Evolutionary conservation across 129 eudicot species (phyloP).

Genomic region (Lactuca saligna): DNA sequence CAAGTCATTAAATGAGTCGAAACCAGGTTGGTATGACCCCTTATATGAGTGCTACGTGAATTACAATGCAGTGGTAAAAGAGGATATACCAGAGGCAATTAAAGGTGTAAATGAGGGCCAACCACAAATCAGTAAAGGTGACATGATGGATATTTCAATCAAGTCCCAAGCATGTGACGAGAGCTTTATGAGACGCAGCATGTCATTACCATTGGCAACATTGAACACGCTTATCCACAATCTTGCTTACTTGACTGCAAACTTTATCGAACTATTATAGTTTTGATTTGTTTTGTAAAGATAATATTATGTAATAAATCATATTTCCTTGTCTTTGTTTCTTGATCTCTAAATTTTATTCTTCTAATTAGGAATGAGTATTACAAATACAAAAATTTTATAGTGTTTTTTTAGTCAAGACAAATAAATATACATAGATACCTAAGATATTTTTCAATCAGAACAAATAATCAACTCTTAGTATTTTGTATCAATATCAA

Average conservation of each 20-base stretch:
- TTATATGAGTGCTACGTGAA: not conserved
- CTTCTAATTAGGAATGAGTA: not conserved
- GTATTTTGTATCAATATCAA: not conserved
- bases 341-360: not conserved
- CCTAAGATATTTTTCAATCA: not conserved
- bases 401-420: too few species aligned
- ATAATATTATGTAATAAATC: too few species aligned
- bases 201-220: not conserved
- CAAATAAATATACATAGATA: not conserved
- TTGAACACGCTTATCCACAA: not conserved
- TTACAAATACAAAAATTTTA: too few species aligned
- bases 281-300: not conserved
- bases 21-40: not conserved
- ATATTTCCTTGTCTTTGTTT: not conserved
- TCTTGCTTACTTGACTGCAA: not conserved
- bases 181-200: slow-evolving; percentile 7
- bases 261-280: not conserved
- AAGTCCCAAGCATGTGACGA: slow-evolving; percentile 10
- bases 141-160: not conserved
- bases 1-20: slow-evolving; percentile 8
- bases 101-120: not conserved
- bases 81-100: not conserved
- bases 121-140: not conserved
- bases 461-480: not conserved
- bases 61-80: not conserved